Evolutionary conservation across 1,284 basidiomycete genomes (phyloP), one percentile per base, ranked within the genome.

Genomic region (Apiotrichum laibachii): DNA sequence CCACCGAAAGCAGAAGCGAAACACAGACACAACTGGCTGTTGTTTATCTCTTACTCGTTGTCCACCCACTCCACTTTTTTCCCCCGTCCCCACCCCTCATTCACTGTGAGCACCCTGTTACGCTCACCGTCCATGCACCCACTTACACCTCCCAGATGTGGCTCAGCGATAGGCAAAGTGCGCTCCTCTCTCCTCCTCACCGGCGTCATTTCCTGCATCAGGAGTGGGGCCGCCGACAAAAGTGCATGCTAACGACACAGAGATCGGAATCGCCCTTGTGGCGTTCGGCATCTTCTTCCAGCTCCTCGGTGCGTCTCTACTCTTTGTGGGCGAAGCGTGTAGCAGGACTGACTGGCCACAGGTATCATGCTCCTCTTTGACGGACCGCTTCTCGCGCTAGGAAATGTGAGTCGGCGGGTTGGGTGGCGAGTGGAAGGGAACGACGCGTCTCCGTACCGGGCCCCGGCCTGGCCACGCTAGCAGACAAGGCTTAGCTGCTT

Each of bases 211-310:
- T 31, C 4, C 7, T 31, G 26, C 26, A 31, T 31, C 37, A 37
- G 37, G 12, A 37, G 12, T 37, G 37, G 37, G 37, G 12, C 37
- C 37, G 37, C 37, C 26, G 26, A 31, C 26, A 31, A 31, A 7
- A 31, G 26, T n/a, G n/a, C n/a, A n/a, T n/a, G n/a, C 26, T 31
- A 31, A 31, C 26, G 26, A 31, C 26, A 35, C 65, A 96, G 92
- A 95, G 82, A 94, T 95, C 68, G 92, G 92, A 65, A 94, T 98
- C 54, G 95, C 92, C 53, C 85, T 99, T 67, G 97, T 95, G 53
- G 92, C 95, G n/a, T 96, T 97, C 69, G 96, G 96, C 61, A 86
- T 85, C 45, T 83, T 97, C 65, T 99, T 99, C 84, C 93, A 98
- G 87, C 82, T 98, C 70, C 83, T 99, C 47, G 96, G 77, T 76